Evolutionary conservation across 345 rosid species (phyloP).

Genomic region (Acer campestre): DNA sequence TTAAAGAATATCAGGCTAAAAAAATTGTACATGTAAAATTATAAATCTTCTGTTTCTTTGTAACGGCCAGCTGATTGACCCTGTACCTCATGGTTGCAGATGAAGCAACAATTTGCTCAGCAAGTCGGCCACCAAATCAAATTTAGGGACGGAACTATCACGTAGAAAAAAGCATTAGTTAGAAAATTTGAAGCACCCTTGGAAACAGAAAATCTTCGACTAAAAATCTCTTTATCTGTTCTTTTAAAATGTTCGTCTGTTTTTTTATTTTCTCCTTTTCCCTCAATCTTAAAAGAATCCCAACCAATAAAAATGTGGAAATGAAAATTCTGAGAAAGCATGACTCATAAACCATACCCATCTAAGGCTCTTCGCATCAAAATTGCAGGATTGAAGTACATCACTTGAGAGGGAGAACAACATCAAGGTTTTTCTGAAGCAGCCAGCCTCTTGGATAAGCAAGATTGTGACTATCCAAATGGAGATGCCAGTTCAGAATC

Average conservation of each 20-base stretch:
- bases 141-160: constrained; percentile 14
- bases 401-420: constrained; percentile 47
- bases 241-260: too few relatives aligned
- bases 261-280: background rate
- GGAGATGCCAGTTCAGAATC: constrained; percentile 94
- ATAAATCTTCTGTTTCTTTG: constrained; percentile 18
- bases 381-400: constrained; percentile 22
- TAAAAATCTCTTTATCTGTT: background rate
- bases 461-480: constrained; percentile 57
- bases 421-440: constrained; percentile 67
- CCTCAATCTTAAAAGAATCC: background rate
- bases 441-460: constrained; percentile 79
- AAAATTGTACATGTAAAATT: constrained; percentile 22
- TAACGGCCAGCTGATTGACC: constrained; percentile 15
- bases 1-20: constrained; percentile 33
- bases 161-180: background rate
- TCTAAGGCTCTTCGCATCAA: constrained; percentile 21
- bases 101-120: constrained; percentile 14
- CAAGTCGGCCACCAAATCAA: constrained; percentile 11
- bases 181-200: background rate
- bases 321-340: background rate
- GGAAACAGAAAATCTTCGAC: background rate
- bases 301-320: background rate
- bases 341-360: constrained; percentile 26
- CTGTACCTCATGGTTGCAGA: constrained; percentile 1